Percentiles rank a stretch among this genome's conserved stretches.
These are phyloP conservation scores for Erodium moschatum DNA, from an alignment of 441 rosid species.

Conservation along the genomic window DNA sequence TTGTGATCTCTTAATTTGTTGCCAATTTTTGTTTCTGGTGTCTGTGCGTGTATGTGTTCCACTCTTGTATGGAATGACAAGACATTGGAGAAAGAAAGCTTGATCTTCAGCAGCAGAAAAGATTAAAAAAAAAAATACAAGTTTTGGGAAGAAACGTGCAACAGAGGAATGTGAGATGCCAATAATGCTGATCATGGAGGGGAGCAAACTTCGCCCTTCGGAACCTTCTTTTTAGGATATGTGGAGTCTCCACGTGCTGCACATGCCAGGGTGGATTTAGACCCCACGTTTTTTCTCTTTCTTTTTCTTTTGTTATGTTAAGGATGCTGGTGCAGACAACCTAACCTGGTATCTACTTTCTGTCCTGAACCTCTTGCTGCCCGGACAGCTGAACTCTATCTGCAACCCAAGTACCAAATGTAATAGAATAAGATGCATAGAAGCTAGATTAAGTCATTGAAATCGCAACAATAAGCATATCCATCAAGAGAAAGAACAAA, in stretches of 20 bases:
- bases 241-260: background rate
- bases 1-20: too few relatives aligned
- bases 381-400: too few relatives aligned
- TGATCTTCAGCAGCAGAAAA: background rate
- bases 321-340: too few relatives aligned
- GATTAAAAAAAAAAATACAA: background rate
- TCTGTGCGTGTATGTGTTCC: too few relatives aligned
- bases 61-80: conserved; percentile 11
- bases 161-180: conserved; percentile 14
- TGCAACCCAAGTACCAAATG: too few relatives aligned
- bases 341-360: too few relatives aligned
- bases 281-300: background rate
- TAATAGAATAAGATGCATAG: too few relatives aligned
- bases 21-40: conserved; percentile 21
- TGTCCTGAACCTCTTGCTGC: too few relatives aligned
- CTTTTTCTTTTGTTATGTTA: background rate
- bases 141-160: conserved; percentile 24
- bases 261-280: background rate
- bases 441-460: too few relatives aligned
- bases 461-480: too few relatives aligned
- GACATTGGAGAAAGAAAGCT: conserved; percentile 15
- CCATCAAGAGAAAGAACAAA: too few relatives aligned
- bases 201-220: conserved; percentile 7
- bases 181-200: background rate
- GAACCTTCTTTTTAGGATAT: background rate